These are phyloP conservation scores for Kodamaea sp. DNA, from an alignment of 1,139 yeast species.

Conservation along the genomic window DNA sequence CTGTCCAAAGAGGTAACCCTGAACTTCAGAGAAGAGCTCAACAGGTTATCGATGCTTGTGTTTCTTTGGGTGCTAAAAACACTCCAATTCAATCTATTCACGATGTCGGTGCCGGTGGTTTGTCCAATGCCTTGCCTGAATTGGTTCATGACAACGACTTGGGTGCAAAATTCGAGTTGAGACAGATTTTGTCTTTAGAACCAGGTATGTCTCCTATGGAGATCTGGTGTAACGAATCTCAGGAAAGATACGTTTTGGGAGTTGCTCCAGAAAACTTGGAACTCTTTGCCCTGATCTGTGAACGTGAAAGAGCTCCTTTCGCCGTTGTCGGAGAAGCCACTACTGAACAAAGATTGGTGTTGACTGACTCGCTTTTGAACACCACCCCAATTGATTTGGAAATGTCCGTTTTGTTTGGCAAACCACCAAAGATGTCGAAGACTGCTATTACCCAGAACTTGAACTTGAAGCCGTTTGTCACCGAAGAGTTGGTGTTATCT, in stretches of 20 bases:
- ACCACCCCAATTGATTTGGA: constrained; percentile 93
- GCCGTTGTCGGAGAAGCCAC: constrained; percentile 97
- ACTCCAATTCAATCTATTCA: constrained; percentile 96
- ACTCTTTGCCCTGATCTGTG: constrained; percentile 75
- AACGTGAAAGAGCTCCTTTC: constrained; percentile 93
- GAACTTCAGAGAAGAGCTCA: constrained; percentile 99
- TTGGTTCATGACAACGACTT: constrained; percentile 94
- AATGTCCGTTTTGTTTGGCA: constrained; percentile 95
- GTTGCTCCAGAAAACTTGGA: constrained; percentile 80
- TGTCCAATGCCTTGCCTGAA: constrained; percentile 96
- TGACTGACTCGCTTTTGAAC: constrained; percentile 74
- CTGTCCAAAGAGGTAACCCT: constrained; percentile 99
- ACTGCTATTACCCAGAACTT: constrained; percentile 66
- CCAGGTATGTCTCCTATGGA: constrained; percentile 99
- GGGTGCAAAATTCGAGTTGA: constrained; percentile 90
- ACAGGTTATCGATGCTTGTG: constrained; percentile 94
- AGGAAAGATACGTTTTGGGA: constrained; percentile 95
- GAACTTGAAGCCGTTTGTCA: constrained; percentile 49
- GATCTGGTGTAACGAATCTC: constrained; percentile 99
- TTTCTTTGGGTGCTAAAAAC: constrained; percentile 65
- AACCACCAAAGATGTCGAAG: constrained; percentile 94
- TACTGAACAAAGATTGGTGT: constrained; percentile 75
- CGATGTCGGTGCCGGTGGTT: constrained; percentile 99
- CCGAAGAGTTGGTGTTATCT: constrained; percentile 33
- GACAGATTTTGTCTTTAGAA: constrained; percentile 88